phyloP scores from a whole-genome alignment of 768 basidiomycete species.

The Leccinum olivaceopallidum region DNA sequence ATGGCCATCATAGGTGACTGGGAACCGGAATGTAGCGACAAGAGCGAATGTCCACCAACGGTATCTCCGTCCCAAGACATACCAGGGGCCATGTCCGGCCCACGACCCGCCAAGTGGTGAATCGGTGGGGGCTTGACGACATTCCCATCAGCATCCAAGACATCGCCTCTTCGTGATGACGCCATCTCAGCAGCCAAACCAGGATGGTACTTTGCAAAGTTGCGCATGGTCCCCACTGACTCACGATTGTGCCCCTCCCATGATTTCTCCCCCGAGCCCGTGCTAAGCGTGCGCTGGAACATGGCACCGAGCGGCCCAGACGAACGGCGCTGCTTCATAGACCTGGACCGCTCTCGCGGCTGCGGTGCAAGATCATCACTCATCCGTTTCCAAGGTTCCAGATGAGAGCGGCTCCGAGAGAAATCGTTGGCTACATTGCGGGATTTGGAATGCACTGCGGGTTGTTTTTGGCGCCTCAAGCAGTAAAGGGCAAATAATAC shows the following conservation, averaged over 20 bases:
- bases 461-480: slow-evolving; percentile 42
- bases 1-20: slow-evolving; percentile 48
- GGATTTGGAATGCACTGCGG: slow-evolving; percentile 28
- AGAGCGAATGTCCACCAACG: slow-evolving; percentile 46
- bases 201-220: slow-evolving; percentile 63
- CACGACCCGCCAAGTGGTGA: slow-evolving; percentile 45
- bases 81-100: slow-evolving; percentile 37
- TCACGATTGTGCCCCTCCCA: slow-evolving; percentile 38
- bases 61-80: slow-evolving; percentile 57
- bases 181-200: slow-evolving; percentile 54
- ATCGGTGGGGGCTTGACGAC: slow-evolving; percentile 34
- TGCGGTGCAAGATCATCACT: slow-evolving; percentile 47
- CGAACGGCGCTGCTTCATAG: slow-evolving; percentile 42
- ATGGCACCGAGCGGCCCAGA: slow-evolving; percentile 52
- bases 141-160: slow-evolving; percentile 21
- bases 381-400: slow-evolving; percentile 60
- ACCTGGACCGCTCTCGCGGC: slow-evolving; percentile 39
- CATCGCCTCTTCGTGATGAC: slow-evolving; percentile 27
- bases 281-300: slow-evolving; percentile 61
- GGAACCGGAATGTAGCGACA: slow-evolving; percentile 45
- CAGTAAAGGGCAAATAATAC: slow-evolving; percentile 56
- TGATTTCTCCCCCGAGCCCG: slow-evolving; percentile 50
- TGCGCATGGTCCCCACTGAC: slow-evolving; percentile 32
- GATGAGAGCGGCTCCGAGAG: slow-evolving; percentile 42
- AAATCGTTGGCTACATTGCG: slow-evolving; percentile 44